Evolutionary conservation across 2,329 filamentous ascomycete species (phyloP).

Genomic region (Myriosclerotinia duriaeana): DNA sequence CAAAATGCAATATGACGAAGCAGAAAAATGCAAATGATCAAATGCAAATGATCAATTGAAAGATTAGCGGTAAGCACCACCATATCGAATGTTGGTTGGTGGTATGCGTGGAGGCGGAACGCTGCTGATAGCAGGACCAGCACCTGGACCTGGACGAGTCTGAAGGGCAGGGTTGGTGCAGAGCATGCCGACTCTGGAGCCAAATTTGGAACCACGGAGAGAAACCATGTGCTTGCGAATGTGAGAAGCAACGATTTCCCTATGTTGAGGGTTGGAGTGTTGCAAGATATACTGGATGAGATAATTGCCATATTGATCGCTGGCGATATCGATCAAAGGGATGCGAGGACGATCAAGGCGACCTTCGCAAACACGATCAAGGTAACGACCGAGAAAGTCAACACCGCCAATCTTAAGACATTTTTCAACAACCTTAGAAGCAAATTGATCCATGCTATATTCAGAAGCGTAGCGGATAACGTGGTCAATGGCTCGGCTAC

Average conservation of each 20-base stretch:
- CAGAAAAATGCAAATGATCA: slow-evolving; percentile 28
- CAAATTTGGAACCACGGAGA: slow-evolving; percentile 95
- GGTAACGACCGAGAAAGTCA: slow-evolving; percentile 89
- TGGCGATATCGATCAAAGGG: slow-evolving; percentile 95
- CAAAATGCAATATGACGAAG: slow-evolving; percentile 36
- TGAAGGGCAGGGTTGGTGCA: slow-evolving; percentile 92
- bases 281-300: slow-evolving; percentile 96
- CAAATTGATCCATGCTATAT: slow-evolving; percentile 99
- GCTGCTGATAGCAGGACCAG: slow-evolving; percentile 61
- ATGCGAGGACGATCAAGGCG: slow-evolving; percentile 89
- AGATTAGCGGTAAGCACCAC: slow-evolving; percentile 56
- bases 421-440: slow-evolving; percentile 98
- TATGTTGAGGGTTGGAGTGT: slow-evolving; percentile 81
- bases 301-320: slow-evolving; percentile 98
- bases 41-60: slow-evolving; percentile 27
- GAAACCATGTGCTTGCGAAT: slow-evolving; percentile 99
- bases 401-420: slow-evolving; percentile 92
- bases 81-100: slow-evolving; percentile 57
- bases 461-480: slow-evolving; percentile 90
- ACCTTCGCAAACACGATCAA: slow-evolving; percentile 90
- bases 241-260: slow-evolving; percentile 88
- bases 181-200: slow-evolving; percentile 96
- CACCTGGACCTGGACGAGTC: slow-evolving; percentile 83
- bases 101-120: slow-evolving; percentile 52
- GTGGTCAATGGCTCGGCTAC: slow-evolving; percentile 90